Evolutionary conservation across 2,329 filamentous ascomycete genomes (phyloP).

Genomic region (Diplodia sapinea): DNA sequence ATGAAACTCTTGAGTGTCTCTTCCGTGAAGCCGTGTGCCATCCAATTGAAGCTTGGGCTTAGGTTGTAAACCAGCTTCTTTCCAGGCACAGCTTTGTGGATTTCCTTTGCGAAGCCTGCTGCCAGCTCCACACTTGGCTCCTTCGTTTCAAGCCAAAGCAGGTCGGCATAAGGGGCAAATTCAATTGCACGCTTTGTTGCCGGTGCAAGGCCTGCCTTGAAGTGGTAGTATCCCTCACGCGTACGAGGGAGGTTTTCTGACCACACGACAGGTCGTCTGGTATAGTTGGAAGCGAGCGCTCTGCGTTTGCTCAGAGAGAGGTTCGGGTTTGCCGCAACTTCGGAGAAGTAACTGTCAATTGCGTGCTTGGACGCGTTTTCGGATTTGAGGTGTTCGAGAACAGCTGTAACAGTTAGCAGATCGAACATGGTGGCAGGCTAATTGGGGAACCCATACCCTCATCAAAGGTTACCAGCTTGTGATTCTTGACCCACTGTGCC

Average conservation of each 20-base stretch:
- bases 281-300: constrained; percentile 70
- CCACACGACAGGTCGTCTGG: constrained; percentile 75
- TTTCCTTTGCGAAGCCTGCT: constrained; percentile 74
- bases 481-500: constrained; percentile 83
- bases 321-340: constrained; percentile 68
- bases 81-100: constrained; percentile 70
- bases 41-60: constrained; percentile 98
- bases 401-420: constrained; percentile 58
- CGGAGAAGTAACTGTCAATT: constrained; percentile 70
- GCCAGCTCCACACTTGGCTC: constrained; percentile 84
- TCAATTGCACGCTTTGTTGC: constrained; percentile 92
- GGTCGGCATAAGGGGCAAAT: constrained; percentile 90
- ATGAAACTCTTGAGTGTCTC: constrained; percentile 87
- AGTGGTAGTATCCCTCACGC: constrained; percentile 92
- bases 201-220: constrained; percentile 78
- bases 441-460: constrained; percentile 60
- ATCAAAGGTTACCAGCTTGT: constrained; percentile 87
- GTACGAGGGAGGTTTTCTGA: constrained; percentile 92
- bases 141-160: constrained; percentile 96
- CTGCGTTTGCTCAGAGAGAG: constrained; percentile 81
- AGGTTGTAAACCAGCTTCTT: constrained; percentile 98
- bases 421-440: not conserved
- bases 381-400: constrained; percentile 72
- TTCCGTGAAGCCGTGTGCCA: constrained; percentile 87
- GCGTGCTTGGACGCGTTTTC: constrained; percentile 68